Evolutionary conservation across 257 asterid species (phyloP), one percentile per base, ranked within the genome.

Genomic region (Thymus mandschuricus): DNA sequence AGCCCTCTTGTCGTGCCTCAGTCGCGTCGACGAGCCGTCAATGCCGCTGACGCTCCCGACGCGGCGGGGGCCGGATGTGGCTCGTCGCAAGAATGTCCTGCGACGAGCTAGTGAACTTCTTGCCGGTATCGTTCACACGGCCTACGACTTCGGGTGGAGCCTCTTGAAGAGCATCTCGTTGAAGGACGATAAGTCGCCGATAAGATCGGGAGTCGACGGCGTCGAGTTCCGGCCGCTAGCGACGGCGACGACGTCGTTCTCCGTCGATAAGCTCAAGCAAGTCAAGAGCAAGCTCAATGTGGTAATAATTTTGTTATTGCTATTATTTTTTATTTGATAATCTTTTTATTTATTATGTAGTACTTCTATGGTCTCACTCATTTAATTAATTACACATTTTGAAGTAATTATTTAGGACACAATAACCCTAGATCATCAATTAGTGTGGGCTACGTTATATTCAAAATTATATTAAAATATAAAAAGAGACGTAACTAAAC

Each of bases 1-100:
- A 13, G 91, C 88, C 21, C 84, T 86, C 28, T n/a, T 86, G 0
- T 83, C 91, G 3, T 86, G 91, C 40, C 77, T 86, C 4, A 82
- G 81, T 21, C 72, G 87, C 10, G 50, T 66, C 29, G 87, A 86
- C 48, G 54, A 86, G 28, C 91, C 89, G 1, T 38, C 73, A 5
- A 1, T 82, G 64, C 86, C 89, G 1, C 52, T 85, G 7, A 72
- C 89, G 0, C 76, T 82, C 12, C 87, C 89, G 1, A 44, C 79
- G 10, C 58, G 75, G 1, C 69, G 73, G 21, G 21, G 21, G 33
- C 31, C 84, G 0, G 31, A 5, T 6, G 57, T 1, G 1, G 56
- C 58, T 1, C 48, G 57, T 1, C 55, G n/a, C 30, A 38, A 29
- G 1, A 1, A 59, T 0, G 1, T 60, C 28, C n/a, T 66, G 6